phyloP scores from a whole-genome alignment of 805 yeast species.

The Starmerella sp. region DNA sequence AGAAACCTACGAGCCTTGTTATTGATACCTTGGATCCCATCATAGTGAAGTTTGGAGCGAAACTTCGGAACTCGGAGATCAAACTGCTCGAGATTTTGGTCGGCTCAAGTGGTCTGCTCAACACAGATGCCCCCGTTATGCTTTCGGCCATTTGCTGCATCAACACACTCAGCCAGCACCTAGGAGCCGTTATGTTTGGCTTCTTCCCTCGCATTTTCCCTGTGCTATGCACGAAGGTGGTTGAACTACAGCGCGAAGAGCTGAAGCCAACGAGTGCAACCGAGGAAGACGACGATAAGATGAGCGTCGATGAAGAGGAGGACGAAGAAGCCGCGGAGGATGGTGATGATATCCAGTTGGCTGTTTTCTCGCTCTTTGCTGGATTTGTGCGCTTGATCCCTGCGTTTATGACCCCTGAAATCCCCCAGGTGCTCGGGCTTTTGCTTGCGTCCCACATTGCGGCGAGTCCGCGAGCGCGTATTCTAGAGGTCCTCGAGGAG shows the following conservation, averaged over 20 bases:
- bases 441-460: slow-evolving; percentile 39
- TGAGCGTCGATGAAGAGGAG: slow-evolving; percentile 25
- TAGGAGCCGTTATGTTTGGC: slow-evolving; percentile 82
- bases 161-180: slow-evolving; percentile 52
- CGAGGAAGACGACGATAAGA: not conserved
- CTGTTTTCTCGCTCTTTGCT: slow-evolving; percentile 61
- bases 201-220: slow-evolving; percentile 76
- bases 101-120: slow-evolving; percentile 45
- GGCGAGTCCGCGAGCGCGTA: slow-evolving; percentile 39
- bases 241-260: not conserved
- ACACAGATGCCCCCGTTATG: slow-evolving; percentile 46
- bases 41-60: slow-evolving; percentile 49
- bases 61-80: slow-evolving; percentile 34
- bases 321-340: slow-evolving; percentile 23
- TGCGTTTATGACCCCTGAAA: slow-evolving; percentile 61
- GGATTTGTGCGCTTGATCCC: slow-evolving; percentile 75
- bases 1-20: slow-evolving; percentile 7
- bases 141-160: slow-evolving; percentile 66
- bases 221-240: slow-evolving; percentile 48
- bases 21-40: slow-evolving; percentile 36
- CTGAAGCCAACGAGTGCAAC: not conserved
- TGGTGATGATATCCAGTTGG: slow-evolving; percentile 32
- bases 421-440: slow-evolving; percentile 49
- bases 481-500: slow-evolving; percentile 48
- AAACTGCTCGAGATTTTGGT: slow-evolving; percentile 41